These are phyloP conservation scores for Brasenia schreberi DNA, from an alignment of 164 flowering plant species.

Conservation along the genomic window DNA sequence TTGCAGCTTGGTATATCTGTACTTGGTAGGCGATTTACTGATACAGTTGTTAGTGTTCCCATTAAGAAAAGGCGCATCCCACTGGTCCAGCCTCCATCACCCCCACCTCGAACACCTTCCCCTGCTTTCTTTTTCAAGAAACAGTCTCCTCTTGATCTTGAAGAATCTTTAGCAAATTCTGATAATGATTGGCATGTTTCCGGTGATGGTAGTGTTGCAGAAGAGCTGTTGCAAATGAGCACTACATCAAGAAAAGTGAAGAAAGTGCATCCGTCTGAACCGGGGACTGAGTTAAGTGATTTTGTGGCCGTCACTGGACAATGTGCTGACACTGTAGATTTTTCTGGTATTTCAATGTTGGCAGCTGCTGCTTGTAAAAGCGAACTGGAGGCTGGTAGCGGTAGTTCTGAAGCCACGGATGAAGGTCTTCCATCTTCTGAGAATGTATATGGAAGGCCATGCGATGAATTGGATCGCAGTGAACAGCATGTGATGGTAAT, in stretches of 20 bases:
- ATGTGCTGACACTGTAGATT: constrained; percentile 23
- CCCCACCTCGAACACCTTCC: constrained; percentile 20
- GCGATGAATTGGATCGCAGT: background rate
- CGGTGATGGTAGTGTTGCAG: constrained; percentile 3
- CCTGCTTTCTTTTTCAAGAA: constrained; percentile 8
- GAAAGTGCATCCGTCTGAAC: background rate
- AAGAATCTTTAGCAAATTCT: constrained; percentile 5
- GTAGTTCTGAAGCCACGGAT: background rate
- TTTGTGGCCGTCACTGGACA: background rate
- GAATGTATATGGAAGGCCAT: background rate
- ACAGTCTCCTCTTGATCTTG: constrained; percentile 7
- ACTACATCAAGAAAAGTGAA: background rate
- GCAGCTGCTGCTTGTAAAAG: constrained; percentile 53
- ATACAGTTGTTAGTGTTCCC: constrained; percentile 35
- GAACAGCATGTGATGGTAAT: background rate
- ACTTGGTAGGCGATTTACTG: constrained; percentile 37
- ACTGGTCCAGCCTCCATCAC: constrained; percentile 29
- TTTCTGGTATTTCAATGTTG: constrained; percentile 59
- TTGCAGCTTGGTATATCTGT: constrained; percentile 43
- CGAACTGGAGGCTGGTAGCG: background rate
- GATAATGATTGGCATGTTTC: background rate
- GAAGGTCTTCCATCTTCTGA: background rate
- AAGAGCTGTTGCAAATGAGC: constrained; percentile 1
- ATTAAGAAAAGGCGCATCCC: constrained; percentile 54
- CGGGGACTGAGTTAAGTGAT: background rate